Evolutionary conservation across 306 rosid genomes (phyloP), one percentile per base, ranked within the genome.

Genomic region (Amphicarpaea edgeworthii): DNA sequence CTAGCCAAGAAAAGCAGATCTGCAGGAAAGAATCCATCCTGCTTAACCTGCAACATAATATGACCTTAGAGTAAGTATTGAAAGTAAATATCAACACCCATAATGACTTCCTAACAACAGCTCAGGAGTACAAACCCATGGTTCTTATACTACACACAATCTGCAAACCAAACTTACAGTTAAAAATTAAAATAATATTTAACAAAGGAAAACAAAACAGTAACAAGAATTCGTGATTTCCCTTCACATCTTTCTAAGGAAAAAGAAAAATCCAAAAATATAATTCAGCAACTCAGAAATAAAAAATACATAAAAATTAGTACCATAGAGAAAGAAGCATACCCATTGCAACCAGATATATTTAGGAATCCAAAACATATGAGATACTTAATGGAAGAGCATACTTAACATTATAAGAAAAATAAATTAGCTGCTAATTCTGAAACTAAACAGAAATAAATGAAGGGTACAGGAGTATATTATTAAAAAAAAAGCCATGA

Each of bases 1-100:
- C 95, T 83, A 45, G 97, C 98, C 80, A 94, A 85, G 81, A 92
- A 92, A 79, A 94, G 95, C 69, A 94, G 75, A 89, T 94, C 97
- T 11, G 97, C 95, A 54, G 98, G 98, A 79, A 94, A 94, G 81
- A 78, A 90, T 8, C 84, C 89, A 24, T 94, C 97, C 86, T 94
- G 96, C 83, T 87, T 88, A 67, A 94, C 86, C 98, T 94, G 89
- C 78, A 73, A 54, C 59, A 83, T 62, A 45, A 1, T 32, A 50
- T 53, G n/a, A 69, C 54, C 20, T 41, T 30, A 60, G 5, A 73
- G 51, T 53, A 15, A 41, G 16, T 72, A 51, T 38, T 50, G 58
- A 2, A 65, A 65, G 59, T 12, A 65, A 65, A 76, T 40, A 15
- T 14, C 12, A 43, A 43, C 38, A 38, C 26, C 40, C 8, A 26